Conservation (phyloP, 2,329 filamentous ascomycete species). For the Camillea tinctor region DNA sequence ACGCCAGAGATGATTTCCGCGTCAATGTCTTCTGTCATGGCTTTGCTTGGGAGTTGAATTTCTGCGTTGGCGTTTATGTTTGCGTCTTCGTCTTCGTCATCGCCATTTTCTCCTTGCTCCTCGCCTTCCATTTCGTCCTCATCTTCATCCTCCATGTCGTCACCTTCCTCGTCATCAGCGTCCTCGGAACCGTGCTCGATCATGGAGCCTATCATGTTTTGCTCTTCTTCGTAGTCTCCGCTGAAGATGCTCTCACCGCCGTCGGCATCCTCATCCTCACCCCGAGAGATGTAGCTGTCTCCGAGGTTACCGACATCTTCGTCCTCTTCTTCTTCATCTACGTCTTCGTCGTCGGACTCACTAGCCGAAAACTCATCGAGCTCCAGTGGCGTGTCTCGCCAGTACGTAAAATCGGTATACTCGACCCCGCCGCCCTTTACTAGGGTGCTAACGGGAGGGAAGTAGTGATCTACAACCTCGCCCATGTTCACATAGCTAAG, state of each 20-base stretch:
- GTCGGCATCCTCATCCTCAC: slow-evolving; percentile 37
- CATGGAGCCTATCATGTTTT: slow-evolving; percentile 40
- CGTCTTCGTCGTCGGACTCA: slow-evolving; percentile 46
- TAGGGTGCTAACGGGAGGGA: slow-evolving; percentile 84
- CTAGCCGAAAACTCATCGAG: slow-evolving; percentile 87
- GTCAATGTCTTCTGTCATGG: slow-evolving; percentile 44
- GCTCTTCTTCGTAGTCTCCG: slow-evolving; percentile 44
- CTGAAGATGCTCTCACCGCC: slow-evolving; percentile 43
- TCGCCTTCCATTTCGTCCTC: slow-evolving; percentile 45
- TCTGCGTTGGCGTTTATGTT: slow-evolving; percentile 15
- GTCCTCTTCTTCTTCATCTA: slow-evolving; percentile 42
- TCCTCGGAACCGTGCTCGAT: slow-evolving; percentile 38
- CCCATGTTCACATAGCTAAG: slow-evolving; percentile 97
- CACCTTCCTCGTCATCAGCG: slow-evolving; percentile 37
- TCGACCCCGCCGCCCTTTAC: slow-evolving; percentile 89
- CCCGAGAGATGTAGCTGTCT: slow-evolving; percentile 44
- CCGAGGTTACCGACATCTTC: slow-evolving; percentile 44
- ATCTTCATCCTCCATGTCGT: slow-evolving; percentile 26
- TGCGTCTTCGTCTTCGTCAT: slow-evolving; percentile 28
- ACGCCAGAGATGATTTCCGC: slow-evolving; percentile 62
- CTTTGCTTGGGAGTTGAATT: slow-evolving; percentile 9
- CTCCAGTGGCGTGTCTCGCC: slow-evolving; percentile 81
- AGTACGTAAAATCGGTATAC: slow-evolving; percentile 96
- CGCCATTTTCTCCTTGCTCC: slow-evolving; percentile 22
- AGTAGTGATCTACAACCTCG: slow-evolving; percentile 97